Evolutionary conservation across 495 filamentous ascomycete species (phyloP).

Genomic region (Thermochaetoides thermophila): DNA sequence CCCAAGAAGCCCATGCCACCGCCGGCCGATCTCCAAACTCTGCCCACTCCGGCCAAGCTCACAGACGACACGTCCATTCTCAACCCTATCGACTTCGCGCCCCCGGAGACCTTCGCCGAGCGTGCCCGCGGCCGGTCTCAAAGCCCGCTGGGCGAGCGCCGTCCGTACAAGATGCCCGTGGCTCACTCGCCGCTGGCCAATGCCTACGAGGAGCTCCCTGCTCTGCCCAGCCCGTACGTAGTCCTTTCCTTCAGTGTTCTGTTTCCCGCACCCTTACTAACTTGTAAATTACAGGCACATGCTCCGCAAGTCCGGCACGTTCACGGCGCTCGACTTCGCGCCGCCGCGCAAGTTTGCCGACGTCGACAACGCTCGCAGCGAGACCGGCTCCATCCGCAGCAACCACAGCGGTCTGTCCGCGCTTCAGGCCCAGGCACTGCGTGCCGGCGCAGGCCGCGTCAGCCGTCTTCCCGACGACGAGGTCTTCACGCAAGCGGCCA

Average conservation of each 20-base stretch:
- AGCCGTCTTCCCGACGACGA: constrained; percentile 70
- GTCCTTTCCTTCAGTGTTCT: too few species aligned
- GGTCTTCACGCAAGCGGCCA: constrained; percentile 66
- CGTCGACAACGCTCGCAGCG: constrained; percentile 48
- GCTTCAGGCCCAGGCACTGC: constrained; percentile 58
- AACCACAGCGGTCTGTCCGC: constrained; percentile 65
- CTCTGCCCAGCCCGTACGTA: constrained; percentile 85
- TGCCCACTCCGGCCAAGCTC: constrained; percentile 78
- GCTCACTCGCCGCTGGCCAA: constrained; percentile 64
- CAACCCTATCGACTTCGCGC: constrained; percentile 71
- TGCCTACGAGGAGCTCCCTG: constrained; percentile 72
- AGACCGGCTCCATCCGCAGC: constrained; percentile 82
- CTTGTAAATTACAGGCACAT: constrained; percentile 49
- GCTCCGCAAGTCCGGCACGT: constrained; percentile 79
- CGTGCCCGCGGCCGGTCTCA: constrained; percentile 60
- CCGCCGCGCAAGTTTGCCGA: constrained; percentile 76
- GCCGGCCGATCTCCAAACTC: constrained; percentile 53
- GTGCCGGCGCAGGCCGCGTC: constrained; percentile 78
- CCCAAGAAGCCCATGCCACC: constrained; percentile 51
- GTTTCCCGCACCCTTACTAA: constrained; percentile 6
- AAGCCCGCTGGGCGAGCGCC: constrained; percentile 60
- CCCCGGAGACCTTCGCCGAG: constrained; percentile 53
- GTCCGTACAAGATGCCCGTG: constrained; percentile 56
- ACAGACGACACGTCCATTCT: constrained; percentile 62
- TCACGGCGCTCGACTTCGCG: constrained; percentile 87